A percentile compares a stretch with the other conserved stretches of the same genome.
Evolutionary conservation across 768 basidiomycete species (phyloP).

Genomic region (Podaxis pistillaris): DNA sequence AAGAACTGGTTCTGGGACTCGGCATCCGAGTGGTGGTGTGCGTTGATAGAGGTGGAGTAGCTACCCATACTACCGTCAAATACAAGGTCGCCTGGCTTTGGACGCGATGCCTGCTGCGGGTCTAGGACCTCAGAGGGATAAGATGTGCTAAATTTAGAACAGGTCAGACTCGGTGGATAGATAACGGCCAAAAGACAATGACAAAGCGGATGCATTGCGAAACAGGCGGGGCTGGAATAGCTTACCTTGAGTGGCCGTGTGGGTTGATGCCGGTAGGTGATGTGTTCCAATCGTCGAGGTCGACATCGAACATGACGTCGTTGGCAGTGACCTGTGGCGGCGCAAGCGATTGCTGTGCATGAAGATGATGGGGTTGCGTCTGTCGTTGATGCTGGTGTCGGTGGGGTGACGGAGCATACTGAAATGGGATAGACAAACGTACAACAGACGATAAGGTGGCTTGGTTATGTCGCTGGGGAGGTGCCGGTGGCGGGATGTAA

Average conservation of each 20-base stretch:
- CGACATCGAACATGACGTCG: slow-evolving; percentile 23
- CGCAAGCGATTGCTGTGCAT: slow-evolving; percentile 18
- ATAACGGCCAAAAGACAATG: slow-evolving; percentile 5
- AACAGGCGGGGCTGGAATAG: slow-evolving; percentile 13
- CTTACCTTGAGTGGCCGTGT: slow-evolving; percentile 15
- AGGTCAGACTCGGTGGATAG: slow-evolving; percentile 12
- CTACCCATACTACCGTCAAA: slow-evolving; percentile 2
- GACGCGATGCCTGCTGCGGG: slow-evolving; percentile 7
- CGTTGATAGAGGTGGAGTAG: slow-evolving; percentile 10
- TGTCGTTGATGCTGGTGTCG: slow-evolving; percentile 20
- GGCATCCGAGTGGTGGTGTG: slow-evolving; percentile 2
- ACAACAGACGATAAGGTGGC: slow-evolving; percentile 19
- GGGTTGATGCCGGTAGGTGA: slow-evolving; percentile 9
- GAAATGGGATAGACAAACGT: slow-evolving; percentile 18
- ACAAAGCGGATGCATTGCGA: slow-evolving; percentile 5
- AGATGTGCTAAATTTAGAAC: slow-evolving; percentile 15
- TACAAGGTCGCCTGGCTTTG: slow-evolving; percentile 10
- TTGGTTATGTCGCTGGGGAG: slow-evolving; percentile 18
- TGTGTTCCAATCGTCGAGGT: slow-evolving; percentile 27
- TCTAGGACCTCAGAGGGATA: neutral
- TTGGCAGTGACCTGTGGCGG: slow-evolving; percentile 15
- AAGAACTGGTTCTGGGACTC: slow-evolving; percentile 8
- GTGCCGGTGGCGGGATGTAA: slow-evolving; percentile 4
- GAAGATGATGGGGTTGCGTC: slow-evolving; percentile 19
- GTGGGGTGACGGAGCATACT: slow-evolving; percentile 1